Percentiles rank a stretch among this genome's conserved stretches.
Evolutionary conservation across 495 filamentous ascomycete species (phyloP).

Genomic region (Trichocladium uniseriatum): DNA sequence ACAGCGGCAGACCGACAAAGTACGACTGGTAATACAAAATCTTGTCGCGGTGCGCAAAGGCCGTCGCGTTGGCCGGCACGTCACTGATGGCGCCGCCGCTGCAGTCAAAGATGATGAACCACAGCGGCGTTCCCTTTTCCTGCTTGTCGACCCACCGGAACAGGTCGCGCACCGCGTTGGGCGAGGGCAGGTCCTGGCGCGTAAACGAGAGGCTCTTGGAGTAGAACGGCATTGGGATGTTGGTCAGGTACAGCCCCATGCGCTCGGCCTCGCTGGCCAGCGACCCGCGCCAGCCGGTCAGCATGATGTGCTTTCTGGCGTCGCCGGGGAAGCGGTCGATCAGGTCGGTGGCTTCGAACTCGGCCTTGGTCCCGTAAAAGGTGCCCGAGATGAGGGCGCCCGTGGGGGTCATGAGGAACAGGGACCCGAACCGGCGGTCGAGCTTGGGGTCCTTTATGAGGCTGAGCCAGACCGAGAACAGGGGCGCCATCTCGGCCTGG

Average conservation of each 20-base stretch:
- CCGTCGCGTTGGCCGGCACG: constrained; percentile 35
- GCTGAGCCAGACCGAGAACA: constrained; percentile 35
- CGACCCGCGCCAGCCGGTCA: constrained; percentile 49
- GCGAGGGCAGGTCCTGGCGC: constrained; percentile 35
- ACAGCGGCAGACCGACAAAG: constrained; percentile 41
- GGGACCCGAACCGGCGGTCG: constrained; percentile 43
- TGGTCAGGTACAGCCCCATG: constrained; percentile 34
- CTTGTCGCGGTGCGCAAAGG: constrained; percentile 52
- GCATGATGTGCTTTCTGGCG: constrained; percentile 25
- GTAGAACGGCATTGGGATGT: constrained; percentile 42
- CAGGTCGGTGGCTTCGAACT: constrained; percentile 40
- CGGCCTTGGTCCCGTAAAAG: constrained; percentile 45
- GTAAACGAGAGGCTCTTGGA: constrained; percentile 47
- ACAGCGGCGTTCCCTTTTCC: constrained; percentile 40
- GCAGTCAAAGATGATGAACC: constrained; percentile 50
- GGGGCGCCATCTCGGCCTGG: constrained; percentile 32
- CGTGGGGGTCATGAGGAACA: constrained; percentile 43
- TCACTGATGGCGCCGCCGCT: constrained; percentile 46
- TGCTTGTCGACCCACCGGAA: constrained; percentile 44
- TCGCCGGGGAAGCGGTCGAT: constrained; percentile 34
- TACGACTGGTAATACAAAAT: constrained; percentile 52
- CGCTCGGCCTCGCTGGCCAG: constrained; percentile 43
- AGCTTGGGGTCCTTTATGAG: constrained; percentile 42
- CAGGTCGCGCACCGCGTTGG: constrained; percentile 30
- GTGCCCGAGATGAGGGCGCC: constrained; percentile 43